Evolutionary conservation across 257 asterid genomes (phyloP), one percentile per base, ranked within the genome.

Genomic region (Solanum boliviense): DNA sequence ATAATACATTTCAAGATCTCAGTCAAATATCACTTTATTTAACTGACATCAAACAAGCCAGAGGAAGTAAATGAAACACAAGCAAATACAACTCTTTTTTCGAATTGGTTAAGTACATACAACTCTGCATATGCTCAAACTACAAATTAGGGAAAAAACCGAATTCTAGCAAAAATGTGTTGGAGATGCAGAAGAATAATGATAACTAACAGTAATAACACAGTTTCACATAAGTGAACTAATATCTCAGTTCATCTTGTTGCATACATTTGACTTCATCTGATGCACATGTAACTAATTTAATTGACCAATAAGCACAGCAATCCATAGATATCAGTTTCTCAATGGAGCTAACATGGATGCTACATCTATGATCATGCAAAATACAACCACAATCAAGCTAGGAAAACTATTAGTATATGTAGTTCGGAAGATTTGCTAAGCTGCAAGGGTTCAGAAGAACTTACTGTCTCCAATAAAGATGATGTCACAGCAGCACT

Each of bases 401-500:
- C 70, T 48, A 31, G 48, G 48, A 29, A 52, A 31, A 31, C 44
- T 31, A 65, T 48, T 46, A 82, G 70, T 5, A 16, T 81, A 5
- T 46, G 62, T 16, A 11, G 39, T 81, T 25, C 1, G 29, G 70
- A 27, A 20, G 31, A 10, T 18, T 32, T 9, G 29, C 38, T 31
- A 18, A 46, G 41, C 39, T 81, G 85, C 44, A 46, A 81, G 85
- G 62, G n/a, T 46, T 75, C 83, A 38, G 39, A 81, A 46, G 67
- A 82, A 83, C 98, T 95, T 93, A 97, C 99, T 68, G 96, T 94
- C 87, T 94, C 98, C 36, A 97, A 93, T 36, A 97, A 93, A 84
- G 99, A 93, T 89, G 99, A 97, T 20, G 99, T 94, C 87, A 96
- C 96, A 72, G 93, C 94, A 89, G 98, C 98, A 88, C 92, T 93